These are phyloP conservation scores for Ophiostoma piceae DNA, from an alignment of 2,329 filamentous ascomycete genomes.

Conservation along the genomic window DNA sequence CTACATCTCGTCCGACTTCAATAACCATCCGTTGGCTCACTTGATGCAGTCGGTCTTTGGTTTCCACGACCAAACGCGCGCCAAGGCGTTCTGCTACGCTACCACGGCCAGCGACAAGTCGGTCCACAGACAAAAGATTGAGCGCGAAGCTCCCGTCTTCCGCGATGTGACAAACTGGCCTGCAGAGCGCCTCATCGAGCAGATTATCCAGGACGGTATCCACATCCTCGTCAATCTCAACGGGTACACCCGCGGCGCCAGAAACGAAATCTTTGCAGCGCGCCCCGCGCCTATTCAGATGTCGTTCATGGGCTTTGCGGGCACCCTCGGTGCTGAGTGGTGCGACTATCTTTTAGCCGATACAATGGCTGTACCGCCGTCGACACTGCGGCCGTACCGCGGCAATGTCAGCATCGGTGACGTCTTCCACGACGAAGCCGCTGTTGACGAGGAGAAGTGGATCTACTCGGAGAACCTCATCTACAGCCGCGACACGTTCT, in stretches of 20 bases:
- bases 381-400: conserved; percentile 74
- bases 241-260: conserved; percentile 91
- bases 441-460: conserved; percentile 70
- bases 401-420: conserved; percentile 71
- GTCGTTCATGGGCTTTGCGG: conserved; percentile 99
- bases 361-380: conserved; percentile 73
- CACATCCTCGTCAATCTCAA: conserved; percentile 98
- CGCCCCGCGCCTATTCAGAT: conserved; percentile 93
- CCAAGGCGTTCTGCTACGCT: conserved; percentile 89
- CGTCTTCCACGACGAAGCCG: conserved; percentile 59
- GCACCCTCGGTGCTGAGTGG: conserved; percentile 94
- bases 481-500: conserved; percentile 91
- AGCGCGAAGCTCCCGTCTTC: conserved; percentile 86
- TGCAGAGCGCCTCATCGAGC: conserved; percentile 73
- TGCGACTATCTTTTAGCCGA: conserved; percentile 96
- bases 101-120: conserved; percentile 90
- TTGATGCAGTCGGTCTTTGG: conserved; percentile 99
- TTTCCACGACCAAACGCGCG: conserved; percentile 67
- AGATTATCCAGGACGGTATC: conserved; percentile 81
- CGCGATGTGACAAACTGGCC: conserved; percentile 83
- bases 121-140: conserved; percentile 83
- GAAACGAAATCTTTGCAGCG: conserved; percentile 95
- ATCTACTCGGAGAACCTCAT: conserved; percentile 96
- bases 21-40: conserved; percentile 94
- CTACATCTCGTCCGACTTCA: conserved; percentile 97